Evolutionary conservation across 176 grass and related monocot species (phyloP).

Genomic region (Carex kokanica): DNA sequence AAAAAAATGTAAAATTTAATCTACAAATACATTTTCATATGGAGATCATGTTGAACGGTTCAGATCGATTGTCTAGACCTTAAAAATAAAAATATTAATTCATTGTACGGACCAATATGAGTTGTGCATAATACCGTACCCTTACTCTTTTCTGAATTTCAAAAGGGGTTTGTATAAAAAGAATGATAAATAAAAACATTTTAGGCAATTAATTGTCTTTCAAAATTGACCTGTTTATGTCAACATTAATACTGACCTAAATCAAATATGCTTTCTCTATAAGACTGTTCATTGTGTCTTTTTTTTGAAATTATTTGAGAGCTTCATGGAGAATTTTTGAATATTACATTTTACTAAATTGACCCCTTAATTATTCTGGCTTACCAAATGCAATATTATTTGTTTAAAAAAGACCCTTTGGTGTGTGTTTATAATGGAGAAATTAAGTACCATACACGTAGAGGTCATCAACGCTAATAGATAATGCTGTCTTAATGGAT

Average conservation of each 20-base stretch:
- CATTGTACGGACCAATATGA: too few species aligned
- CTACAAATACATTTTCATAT: too few species aligned
- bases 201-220: neutral
- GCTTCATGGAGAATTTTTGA: neutral
- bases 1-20: too few species aligned
- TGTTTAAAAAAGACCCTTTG: neutral
- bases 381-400: neutral
- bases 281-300: neutral
- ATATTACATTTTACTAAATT: too few species aligned
- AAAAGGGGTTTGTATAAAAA: neutral
- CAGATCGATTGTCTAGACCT: too few species aligned
- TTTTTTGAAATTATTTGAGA: constrained; percentile 15
- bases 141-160: neutral
- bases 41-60: too few species aligned
- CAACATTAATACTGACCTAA: neutral
- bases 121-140: too few species aligned
- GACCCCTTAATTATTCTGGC: neutral
- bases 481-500: neutral
- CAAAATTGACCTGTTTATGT: neutral
- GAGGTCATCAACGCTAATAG: neutral
- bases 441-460: constrained; percentile 4
- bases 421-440: constrained; percentile 20
- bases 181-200: neutral
- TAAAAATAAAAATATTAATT: too few species aligned
- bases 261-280: neutral